These are phyloP conservation scores for Solanum arcanum DNA, from an alignment of 257 asterid species.

Conservation along the genomic window DNA sequence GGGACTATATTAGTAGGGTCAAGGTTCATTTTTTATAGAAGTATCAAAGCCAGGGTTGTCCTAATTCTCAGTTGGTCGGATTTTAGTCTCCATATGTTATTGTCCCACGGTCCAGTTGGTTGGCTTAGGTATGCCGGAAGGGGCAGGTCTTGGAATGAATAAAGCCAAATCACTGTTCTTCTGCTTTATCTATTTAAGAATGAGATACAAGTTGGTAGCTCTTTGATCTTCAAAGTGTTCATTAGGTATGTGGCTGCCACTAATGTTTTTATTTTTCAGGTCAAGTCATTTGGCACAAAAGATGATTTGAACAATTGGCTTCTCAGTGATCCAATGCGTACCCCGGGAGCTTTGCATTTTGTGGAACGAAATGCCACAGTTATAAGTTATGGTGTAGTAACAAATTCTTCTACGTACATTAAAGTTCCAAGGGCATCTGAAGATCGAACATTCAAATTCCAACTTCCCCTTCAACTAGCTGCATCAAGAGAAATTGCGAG, in stretches of 20 bases:
- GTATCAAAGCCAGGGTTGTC: neutral
- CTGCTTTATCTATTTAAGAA: neutral
- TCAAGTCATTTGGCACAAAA: conserved; percentile 23
- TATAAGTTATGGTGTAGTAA: conserved; percentile 23
- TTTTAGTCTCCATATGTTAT: neutral
- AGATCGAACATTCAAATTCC: conserved; percentile 30
- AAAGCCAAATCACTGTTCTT: neutral
- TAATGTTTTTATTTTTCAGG: conserved; percentile 5
- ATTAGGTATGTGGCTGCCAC: neutral
- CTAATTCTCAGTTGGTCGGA: neutral
- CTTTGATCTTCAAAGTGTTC: neutral
- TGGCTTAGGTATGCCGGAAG: neutral
- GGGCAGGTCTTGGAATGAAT: neutral
- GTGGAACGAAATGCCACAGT: conserved; percentile 10
- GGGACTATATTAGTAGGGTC: neutral
- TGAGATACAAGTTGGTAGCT: neutral
- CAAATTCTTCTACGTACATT: conserved; percentile 16
- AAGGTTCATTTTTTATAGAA: neutral
- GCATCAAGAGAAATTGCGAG: conserved; percentile 29
- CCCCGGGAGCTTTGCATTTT: conserved; percentile 30
- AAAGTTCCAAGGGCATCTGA: conserved; percentile 14
- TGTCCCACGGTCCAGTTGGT: neutral
- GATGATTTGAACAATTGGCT: conserved; percentile 26
- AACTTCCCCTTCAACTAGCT: conserved; percentile 31
- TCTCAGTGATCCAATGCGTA: conserved; percentile 14